Evolutionary conservation across 768 basidiomycete genomes (phyloP).

Genomic region (Coprinellus micaceus): DNA sequence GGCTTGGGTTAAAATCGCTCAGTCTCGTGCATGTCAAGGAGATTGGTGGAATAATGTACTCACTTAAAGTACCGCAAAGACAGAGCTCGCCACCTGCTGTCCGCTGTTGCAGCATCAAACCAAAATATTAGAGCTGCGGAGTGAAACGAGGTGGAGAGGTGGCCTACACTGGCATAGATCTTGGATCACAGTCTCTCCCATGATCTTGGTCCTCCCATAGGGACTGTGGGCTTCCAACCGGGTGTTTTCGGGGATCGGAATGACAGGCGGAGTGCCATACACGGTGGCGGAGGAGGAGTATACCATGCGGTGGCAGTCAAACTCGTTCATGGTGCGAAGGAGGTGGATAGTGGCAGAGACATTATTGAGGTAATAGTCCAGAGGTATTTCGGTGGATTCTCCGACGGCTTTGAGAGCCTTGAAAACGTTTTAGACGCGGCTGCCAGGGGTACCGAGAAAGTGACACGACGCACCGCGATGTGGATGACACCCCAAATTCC

Average conservation of each 20-base stretch:
- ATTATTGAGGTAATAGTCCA: conserved; percentile 93
- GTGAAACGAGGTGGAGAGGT: conserved; percentile 8
- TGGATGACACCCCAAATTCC: conserved; percentile 97
- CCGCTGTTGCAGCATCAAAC: conserved; percentile 45
- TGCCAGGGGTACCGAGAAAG: neutral
- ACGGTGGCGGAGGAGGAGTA: conserved; percentile 99
- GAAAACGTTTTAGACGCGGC: conserved; percentile 2
- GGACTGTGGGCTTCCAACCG: conserved; percentile 85
- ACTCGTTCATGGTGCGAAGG: conserved; percentile 82
- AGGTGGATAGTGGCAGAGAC: conserved; percentile 85
- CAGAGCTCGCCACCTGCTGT: conserved; percentile 73
- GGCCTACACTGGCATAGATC: conserved; percentile 77
- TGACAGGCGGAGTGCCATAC: conserved; percentile 87
- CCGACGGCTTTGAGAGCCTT: conserved; percentile 98
- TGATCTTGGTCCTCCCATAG: conserved; percentile 95
- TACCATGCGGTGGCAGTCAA: conserved; percentile 81
- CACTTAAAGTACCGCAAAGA: conserved; percentile 97
- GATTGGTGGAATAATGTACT: conserved; percentile 16
- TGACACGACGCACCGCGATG: conserved; percentile 67
- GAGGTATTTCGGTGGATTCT: conserved; percentile 88
- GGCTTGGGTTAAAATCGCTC: conserved; percentile 43
- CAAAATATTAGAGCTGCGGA: neutral
- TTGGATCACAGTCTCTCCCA: conserved; percentile 86
- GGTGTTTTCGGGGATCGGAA: conserved; percentile 93
- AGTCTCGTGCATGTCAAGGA: neutral